A percentile compares a stretch with the other conserved stretches of the same genome.
Conservation (phyloP, 1,284 basidiomycete genomes). For the Sanghuangporus sanghuang region DNA sequence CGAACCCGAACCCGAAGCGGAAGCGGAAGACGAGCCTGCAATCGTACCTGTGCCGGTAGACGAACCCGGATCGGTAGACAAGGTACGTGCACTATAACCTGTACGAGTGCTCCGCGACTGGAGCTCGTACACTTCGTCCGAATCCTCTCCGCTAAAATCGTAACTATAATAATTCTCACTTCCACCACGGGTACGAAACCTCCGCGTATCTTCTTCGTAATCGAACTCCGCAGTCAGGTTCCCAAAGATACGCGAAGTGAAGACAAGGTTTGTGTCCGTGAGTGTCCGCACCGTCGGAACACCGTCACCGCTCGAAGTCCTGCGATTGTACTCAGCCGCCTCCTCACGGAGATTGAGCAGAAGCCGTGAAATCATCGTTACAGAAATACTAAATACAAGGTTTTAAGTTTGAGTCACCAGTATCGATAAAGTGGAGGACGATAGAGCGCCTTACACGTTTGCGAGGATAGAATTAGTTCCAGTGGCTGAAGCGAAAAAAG, state of each 20-base stretch:
- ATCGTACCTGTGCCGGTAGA: slow-evolving; percentile 4
- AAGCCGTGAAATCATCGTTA: slow-evolving; percentile 15
- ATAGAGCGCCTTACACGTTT: slow-evolving; percentile 9
- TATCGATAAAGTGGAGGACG: background rate
- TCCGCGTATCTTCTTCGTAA: background rate
- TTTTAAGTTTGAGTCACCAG: background rate
- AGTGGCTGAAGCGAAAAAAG: slow-evolving; percentile 14
- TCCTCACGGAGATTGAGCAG: slow-evolving; percentile 16
- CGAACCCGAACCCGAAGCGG: slow-evolving; percentile 9
- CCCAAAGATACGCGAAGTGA: slow-evolving; percentile 16
- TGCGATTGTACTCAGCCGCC: background rate
- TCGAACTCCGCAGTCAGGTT: slow-evolving; percentile 15
- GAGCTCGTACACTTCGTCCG: slow-evolving; percentile 2
- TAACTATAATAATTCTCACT: slow-evolving; percentile 12
- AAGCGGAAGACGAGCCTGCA: slow-evolving; percentile 5
- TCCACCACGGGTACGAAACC: background rate
- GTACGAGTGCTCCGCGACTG: slow-evolving; percentile 8
- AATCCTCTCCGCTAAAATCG: slow-evolving; percentile 1
- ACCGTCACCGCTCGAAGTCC: background rate
- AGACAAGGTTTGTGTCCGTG: slow-evolving; percentile 16
- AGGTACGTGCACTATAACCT: background rate
- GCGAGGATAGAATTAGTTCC: slow-evolving; percentile 16
- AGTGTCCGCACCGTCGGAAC: slow-evolving; percentile 3
- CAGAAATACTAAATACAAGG: slow-evolving; percentile 9
- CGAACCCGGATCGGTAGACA: background rate